Conservation (phyloP, 116 monocot genomes). For the Papilionanthe hybrid region DNA sequence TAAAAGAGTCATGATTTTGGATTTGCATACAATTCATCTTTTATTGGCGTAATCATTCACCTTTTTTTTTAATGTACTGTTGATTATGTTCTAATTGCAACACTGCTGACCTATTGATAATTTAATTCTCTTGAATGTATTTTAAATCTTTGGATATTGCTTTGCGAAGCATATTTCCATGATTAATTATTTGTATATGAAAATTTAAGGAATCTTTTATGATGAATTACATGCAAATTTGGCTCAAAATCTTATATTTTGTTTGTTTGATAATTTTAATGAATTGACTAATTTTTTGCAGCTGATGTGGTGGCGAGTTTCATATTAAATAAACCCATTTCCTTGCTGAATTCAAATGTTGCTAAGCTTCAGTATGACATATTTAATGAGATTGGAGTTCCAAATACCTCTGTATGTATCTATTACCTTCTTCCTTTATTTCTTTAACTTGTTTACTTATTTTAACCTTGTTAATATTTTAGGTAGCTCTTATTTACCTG, state of each 20-base stretch:
- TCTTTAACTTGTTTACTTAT: neutral
- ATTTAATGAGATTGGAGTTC: slow-evolving; percentile 80
- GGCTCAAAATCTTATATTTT: neutral
- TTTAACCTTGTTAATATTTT: slow-evolving; percentile 14
- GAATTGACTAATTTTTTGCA: slow-evolving; percentile 19
- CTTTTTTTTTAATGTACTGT: neutral
- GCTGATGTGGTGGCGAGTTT: slow-evolving; percentile 89
- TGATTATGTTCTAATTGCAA: neutral
- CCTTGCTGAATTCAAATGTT: slow-evolving; percentile 43
- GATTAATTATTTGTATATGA: neutral
- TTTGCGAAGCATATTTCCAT: slow-evolving; percentile 1
- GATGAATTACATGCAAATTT: neutral
- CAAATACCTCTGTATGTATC: slow-evolving; percentile 54
- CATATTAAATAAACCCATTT: slow-evolving; percentile 56
- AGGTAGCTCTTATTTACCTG: slow-evolving; percentile 64
- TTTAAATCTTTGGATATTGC: neutral
- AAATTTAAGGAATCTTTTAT: neutral
- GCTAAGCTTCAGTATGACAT: slow-evolving; percentile 72
- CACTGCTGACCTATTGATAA: neutral
- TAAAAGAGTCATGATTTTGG: no score
- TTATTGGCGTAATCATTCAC: neutral
- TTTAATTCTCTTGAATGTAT: neutral
- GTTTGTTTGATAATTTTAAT: slow-evolving; percentile 4
- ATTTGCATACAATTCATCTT: neutral
- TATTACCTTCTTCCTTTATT: slow-evolving; percentile 6